phyloP scores from a whole-genome alignment of 495 filamentous ascomycete genomes.

The Pseudomonodictys pantanalensis region DNA sequence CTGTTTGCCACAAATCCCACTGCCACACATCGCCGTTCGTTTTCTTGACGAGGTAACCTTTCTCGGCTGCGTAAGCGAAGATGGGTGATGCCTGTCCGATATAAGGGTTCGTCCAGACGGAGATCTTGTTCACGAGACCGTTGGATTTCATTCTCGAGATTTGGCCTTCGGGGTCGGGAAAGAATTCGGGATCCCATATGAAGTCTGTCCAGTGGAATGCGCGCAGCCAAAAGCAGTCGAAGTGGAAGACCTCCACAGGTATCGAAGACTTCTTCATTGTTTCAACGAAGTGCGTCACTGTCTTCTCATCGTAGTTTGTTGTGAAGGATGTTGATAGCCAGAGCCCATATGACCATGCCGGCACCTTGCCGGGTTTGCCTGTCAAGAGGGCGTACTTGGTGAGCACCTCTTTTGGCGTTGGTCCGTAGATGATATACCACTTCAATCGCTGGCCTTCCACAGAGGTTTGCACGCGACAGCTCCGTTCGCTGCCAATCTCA shows the following conservation, averaged over 20 bases:
- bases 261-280: constrained; percentile 64
- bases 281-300: constrained; percentile 64
- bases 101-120: constrained; percentile 73
- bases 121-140: constrained; percentile 54
- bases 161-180: constrained; percentile 64
- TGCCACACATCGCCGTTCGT: constrained; percentile 69
- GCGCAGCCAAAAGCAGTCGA: constrained; percentile 66
- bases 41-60: constrained; percentile 67
- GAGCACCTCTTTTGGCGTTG: constrained; percentile 64
- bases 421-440: constrained; percentile 64
- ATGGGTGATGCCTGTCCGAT: constrained; percentile 64
- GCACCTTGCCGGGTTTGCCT: constrained; percentile 57
- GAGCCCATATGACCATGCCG: constrained; percentile 67
- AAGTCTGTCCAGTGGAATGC: constrained; percentile 74
- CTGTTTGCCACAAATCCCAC: constrained; percentile 72
- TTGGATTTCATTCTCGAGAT: constrained; percentile 62
- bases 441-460: constrained; percentile 59
- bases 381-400: constrained; percentile 61
- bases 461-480: constrained; percentile 58
- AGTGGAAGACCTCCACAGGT: constrained; percentile 69
- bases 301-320: constrained; percentile 66
- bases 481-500: constrained; percentile 67
- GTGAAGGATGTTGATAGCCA: constrained; percentile 72
- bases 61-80: constrained; percentile 61
- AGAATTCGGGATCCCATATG: constrained; percentile 63